phyloP scores from a whole-genome alignment of 208 protist genomes.

The Wallacemonas sp. region DNA sequence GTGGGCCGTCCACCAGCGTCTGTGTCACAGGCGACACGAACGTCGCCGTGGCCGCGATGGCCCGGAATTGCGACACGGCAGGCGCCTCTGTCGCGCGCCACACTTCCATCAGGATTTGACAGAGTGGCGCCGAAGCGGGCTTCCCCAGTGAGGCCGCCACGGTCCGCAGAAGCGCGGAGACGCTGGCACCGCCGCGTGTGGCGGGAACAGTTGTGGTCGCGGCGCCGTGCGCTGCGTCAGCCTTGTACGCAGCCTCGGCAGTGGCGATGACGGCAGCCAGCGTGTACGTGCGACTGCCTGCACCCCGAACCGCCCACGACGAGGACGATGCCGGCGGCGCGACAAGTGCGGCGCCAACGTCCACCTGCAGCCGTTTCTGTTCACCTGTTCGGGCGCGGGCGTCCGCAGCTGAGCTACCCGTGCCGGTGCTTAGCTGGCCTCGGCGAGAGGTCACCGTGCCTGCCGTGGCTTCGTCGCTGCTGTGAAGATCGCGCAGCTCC shows the following conservation, averaged over 20 bases:
- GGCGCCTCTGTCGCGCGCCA: constrained; percentile 17
- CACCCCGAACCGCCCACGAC: constrained; percentile 48
- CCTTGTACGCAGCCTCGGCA: neutral
- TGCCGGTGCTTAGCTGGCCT: no score
- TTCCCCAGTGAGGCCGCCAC: neutral
- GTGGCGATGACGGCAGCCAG: neutral
- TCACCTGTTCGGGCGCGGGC: neutral
- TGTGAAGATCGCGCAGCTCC: constrained; percentile 15
- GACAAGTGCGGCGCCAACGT: constrained; percentile 56
- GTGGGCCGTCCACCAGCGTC: constrained; percentile 6
- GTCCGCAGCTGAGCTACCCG: neutral
- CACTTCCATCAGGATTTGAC: neutral
- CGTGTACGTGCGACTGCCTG: constrained; percentile 16
- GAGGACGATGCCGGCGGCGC: constrained; percentile 20
- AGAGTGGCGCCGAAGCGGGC: neutral
- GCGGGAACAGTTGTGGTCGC: neutral
- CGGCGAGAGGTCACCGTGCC: constrained; percentile 4
- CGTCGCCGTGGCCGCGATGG: neutral
- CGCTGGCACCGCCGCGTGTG: neutral
- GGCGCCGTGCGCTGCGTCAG: neutral
- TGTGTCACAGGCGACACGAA: constrained; percentile 21
- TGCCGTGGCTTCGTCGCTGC: constrained; percentile 13
- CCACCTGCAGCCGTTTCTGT: constrained; percentile 23
- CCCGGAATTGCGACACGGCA: constrained; percentile 2
- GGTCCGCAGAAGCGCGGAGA: neutral